Conservation (phyloP, 179 eudicot species). For the Corrigiola litoralis region DNA sequence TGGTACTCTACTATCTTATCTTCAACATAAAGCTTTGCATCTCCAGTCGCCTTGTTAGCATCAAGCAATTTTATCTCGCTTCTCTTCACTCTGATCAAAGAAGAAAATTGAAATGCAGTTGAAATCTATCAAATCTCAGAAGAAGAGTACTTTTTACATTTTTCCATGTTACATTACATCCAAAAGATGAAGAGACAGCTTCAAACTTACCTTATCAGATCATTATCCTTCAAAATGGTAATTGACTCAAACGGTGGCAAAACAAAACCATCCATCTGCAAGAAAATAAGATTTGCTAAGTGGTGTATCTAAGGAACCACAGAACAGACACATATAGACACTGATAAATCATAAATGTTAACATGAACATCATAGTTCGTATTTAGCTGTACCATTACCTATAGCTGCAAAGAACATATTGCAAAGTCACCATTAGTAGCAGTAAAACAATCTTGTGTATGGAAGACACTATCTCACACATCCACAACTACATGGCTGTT, state of each 20-base stretch:
- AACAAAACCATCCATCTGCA: conserved; percentile 90
- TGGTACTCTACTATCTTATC: conserved; percentile 37
- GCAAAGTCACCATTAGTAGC: background rate
- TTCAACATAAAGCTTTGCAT: conserved; percentile 21
- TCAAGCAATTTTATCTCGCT: conserved; percentile 25
- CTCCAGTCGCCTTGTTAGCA: conserved; percentile 25
- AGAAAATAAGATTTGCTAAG: conserved; percentile 9
- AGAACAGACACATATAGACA: background rate
- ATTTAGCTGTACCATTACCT: background rate
- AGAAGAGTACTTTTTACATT: background rate
- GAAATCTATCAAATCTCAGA: background rate
- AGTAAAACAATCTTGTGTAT: background rate
- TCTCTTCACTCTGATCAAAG: conserved; percentile 48
- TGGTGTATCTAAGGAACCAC: background rate
- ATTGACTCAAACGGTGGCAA: conserved; percentile 82
- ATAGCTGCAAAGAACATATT: background rate
- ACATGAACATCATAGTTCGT: background rate
- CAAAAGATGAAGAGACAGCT: conserved; percentile 11
- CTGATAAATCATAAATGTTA: background rate
- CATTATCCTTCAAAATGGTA: conserved; percentile 65
- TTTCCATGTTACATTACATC: background rate
- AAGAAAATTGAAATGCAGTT: conserved; percentile 4
- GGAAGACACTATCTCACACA: background rate
- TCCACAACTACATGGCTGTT: background rate
- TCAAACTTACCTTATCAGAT: conserved; percentile 60